Evolutionary conservation across 305 asterid genomes (phyloP).

Genomic region (Solanum chacoense): DNA sequence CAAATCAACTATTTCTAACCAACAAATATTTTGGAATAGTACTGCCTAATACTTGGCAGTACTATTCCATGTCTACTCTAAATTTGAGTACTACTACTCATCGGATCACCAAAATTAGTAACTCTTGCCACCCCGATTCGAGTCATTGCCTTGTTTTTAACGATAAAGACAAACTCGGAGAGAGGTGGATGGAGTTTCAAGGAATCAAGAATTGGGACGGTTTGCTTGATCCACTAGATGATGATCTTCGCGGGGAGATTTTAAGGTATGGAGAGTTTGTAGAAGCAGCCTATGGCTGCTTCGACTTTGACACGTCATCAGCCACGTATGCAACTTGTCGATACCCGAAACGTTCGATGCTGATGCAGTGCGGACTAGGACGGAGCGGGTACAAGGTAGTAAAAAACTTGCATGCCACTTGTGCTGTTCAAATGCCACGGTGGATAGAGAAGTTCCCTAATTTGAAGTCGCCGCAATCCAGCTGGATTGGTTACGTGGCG

Average conservation of each 20-base stretch:
- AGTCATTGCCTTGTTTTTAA: background rate
- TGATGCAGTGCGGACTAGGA: background rate
- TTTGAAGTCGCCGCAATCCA: constrained; percentile 34
- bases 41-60: background rate
- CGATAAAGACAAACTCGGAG: background rate
- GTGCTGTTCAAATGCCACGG: constrained; percentile 41
- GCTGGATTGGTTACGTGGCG: constrained; percentile 92
- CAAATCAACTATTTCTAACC: background rate
- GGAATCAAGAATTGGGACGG: background rate
- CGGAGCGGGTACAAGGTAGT: background rate
- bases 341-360: background rate
- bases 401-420: constrained; percentile 43
- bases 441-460: constrained; percentile 44
- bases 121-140: background rate
- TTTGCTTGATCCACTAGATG: background rate
- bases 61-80: background rate
- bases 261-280: background rate
- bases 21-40: background rate
- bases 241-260: background rate
- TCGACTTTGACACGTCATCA: background rate
- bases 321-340: background rate
- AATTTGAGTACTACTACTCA: background rate
- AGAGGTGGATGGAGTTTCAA: background rate
- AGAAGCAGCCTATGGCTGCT: background rate
- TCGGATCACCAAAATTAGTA: background rate